Evolutionary conservation across 208 protist genomes (phyloP), one percentile per base, ranked within the genome.

Genomic region (Vickermania ingenoplastis): DNA sequence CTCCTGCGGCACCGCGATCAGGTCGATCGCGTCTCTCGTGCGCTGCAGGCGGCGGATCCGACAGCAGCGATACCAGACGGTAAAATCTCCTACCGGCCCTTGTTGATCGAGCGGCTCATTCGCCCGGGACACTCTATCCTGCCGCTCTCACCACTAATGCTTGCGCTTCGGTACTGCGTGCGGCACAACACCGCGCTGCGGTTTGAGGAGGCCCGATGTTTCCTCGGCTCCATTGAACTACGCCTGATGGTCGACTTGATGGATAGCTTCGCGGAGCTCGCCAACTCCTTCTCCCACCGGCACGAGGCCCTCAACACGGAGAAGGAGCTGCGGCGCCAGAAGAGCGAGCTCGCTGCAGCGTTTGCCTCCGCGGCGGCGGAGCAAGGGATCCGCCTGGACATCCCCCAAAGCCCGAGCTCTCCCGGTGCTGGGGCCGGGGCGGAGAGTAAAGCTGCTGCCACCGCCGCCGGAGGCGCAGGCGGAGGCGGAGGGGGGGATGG

Each of bases 221-320:
- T 30, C 53, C 57, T 75, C 45, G 54, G 63, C 2, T 61, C 75
- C 31, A 58, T 65, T 28, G 57, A 73, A 25, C 31, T 82, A 17
- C 57, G 59, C 11, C 71, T 82, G 41, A 41, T 82, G 23, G 58
- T 72, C 64, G 75, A 82, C 58, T 26, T 77, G 29, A 70, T 71
- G 67, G 21, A 69, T 1, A 70, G 45, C 53, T 76, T 69, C 50
- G 63, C 69, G 25, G 26, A 53, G 28, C 59, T 71, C 1, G 62
- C 63, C 71, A 61, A 71, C 66, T 68, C 71, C 50, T 45, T 77
- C 57, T 59, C 57, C 63, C 29, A 51, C 66, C 13, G 24, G n/a
- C 21, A 54, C 21, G 50, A 54, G 21, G 11, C 21, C 50, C 11
- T 26, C 5, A 26, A 13, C 11, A 26, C 24, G 50, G 50, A 17